Conservation (phyloP, 2,329 filamentous ascomycete genomes). For the Trichoderma gracile region DNA sequence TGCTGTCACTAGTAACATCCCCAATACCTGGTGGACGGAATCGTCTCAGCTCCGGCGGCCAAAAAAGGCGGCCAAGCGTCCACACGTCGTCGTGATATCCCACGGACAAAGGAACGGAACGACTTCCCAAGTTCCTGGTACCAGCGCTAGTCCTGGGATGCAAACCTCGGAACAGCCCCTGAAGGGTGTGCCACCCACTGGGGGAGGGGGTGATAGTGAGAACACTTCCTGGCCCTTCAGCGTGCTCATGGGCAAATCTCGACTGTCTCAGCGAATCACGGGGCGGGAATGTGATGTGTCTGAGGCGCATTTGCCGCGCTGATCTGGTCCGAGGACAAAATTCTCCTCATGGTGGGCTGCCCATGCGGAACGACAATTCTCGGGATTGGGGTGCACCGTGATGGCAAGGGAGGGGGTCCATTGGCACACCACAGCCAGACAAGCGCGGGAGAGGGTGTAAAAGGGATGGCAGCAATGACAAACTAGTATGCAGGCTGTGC, state of each 20-base stretch:
- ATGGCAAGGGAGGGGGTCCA: neutral
- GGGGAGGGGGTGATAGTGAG: too few species aligned
- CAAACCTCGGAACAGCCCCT: neutral
- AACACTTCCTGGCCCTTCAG: neutral
- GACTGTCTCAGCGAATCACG: conserved; percentile 13
- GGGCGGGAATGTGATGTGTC: conserved; percentile 20
- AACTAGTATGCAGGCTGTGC: neutral
- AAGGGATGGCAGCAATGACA: neutral
- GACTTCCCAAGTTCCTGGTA: conserved; percentile 9
- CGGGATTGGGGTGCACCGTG: neutral
- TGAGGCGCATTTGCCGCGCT: conserved; percentile 18
- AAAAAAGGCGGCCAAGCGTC: neutral
- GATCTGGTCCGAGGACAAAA: conserved; percentile 12
- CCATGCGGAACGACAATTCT: conserved; percentile 2
- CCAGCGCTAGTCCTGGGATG: conserved; percentile 2
- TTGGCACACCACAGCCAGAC: neutral
- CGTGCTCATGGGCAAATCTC: conserved; percentile 15
- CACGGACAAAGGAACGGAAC: neutral
- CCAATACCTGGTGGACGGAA: conserved; percentile 16
- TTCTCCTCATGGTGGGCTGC: neutral
- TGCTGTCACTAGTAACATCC: conserved; percentile 7
- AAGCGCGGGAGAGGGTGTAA: conserved; percentile 23
- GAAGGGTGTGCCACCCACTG: neutral
- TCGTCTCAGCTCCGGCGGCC: conserved; percentile 9
- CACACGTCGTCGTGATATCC: neutral